Base-by-base conservation (phyloP, 495 filamentous ascomycete genomes). In the Evernia prunastri region DNA sequence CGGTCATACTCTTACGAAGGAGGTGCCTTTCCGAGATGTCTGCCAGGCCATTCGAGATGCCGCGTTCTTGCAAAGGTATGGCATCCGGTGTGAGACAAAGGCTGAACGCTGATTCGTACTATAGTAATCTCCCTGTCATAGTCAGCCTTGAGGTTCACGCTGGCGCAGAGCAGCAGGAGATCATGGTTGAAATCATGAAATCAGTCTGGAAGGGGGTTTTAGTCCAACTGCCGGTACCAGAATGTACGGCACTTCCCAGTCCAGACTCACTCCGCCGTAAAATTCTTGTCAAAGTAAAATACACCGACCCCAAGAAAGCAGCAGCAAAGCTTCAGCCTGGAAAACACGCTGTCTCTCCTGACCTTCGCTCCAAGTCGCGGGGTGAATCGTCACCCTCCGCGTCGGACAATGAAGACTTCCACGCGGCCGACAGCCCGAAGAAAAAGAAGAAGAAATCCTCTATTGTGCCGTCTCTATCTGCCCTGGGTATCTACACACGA, bases 211-310 rank as follows among this genome's bases (percentile, higher is more conserved):
- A 78, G 27, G 86, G 80, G 0, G 76, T 84, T 64, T 78, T 97
- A 0, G 77, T 96, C 0, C 82, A 89, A 10, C 71, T 80, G 12
- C 76, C 81, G 12, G 69, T 75, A n/a, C 76, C 80, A 20, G 75
- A 82, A 12, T 73, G 74, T 33, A 71, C 74, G 27, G 69, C 68
- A 9, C 80, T 95, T 12, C 93, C 93, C 0, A 72, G 81, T 0
- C 85, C 90, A 0, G 80, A 75, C 18, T 81, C 87, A 20, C 72
- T 97, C 61, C 80, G 81, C 53, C 77, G 82, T 31, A 93, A 89
- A 75, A 96, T 97, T 65, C 77, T 97, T 37, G 84, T 97, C 75
- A 97, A 97, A 77, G 91, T 92, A 43, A 95, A 95, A 72, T 87
- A 87, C 60, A 80, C 81, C 4, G 77, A 84, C 37, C 74, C 82